Conservation (phyloP, 2,329 filamentous ascomycete species). For the Botrytis cinerea region DNA sequence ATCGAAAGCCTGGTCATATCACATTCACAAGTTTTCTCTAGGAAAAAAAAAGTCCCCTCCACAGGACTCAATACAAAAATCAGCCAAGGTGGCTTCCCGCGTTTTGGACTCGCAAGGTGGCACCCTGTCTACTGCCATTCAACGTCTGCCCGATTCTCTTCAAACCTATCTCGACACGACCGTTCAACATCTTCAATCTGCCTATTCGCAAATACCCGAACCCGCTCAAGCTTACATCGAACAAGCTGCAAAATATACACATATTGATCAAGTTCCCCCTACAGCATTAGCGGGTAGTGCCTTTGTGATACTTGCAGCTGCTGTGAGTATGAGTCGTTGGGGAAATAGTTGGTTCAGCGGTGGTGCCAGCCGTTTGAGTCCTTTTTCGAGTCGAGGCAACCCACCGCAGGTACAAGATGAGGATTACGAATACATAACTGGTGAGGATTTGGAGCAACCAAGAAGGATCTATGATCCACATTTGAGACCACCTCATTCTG, state of each 20-base stretch:
- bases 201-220: constrained; percentile 42
- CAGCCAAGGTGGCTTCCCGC: constrained; percentile 43
- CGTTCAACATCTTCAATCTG: constrained; percentile 51
- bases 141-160: constrained; percentile 52
- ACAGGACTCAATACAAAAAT: constrained; percentile 27
- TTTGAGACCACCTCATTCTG: constrained; percentile 43
- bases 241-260: constrained; percentile 35
- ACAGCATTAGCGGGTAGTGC: constrained; percentile 34
- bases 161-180: constrained; percentile 58
- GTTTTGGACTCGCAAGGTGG: constrained; percentile 63
- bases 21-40: not conserved
- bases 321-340: constrained; percentile 42
- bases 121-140: constrained; percentile 55
- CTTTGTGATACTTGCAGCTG: constrained; percentile 35
- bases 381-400: constrained; percentile 43
- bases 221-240: constrained; percentile 36
- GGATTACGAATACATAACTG: constrained; percentile 83
- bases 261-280: constrained; percentile 38
- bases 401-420: constrained; percentile 69
- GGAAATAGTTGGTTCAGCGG: constrained; percentile 38
- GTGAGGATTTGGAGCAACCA: constrained; percentile 63
- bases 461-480: constrained; percentile 49
- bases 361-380: constrained; percentile 36
- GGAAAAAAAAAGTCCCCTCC: constrained; percentile 19
- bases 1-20: constrained; percentile 8